Base-by-base conservation (phyloP, 495 filamentous ascomycete species). In the Hyaloscypha variabilis region DNA sequence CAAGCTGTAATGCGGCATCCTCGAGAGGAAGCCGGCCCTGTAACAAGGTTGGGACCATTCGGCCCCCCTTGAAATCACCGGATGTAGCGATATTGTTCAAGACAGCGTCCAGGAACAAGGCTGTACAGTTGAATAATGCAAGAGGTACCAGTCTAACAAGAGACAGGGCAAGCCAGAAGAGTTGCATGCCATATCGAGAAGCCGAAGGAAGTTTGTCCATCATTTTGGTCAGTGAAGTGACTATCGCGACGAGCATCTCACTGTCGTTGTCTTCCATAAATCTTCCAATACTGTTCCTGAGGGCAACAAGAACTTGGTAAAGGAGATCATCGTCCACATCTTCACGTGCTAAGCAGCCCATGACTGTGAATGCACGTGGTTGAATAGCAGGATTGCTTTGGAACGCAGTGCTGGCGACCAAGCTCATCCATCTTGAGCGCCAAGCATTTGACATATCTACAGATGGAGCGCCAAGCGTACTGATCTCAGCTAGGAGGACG, bases 361-460 rank as follows among this genome's bases (percentile, higher is more conserved):
- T 89, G 36, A 89, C 86, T 0, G 87, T 83, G 63, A 90, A 90
- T 28, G 87, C 87, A 24, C 85, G 77, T 21, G 87, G 85, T 69
- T 90, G 87, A 57, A 90, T 87, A 6, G 87, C 85, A 14, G 86
- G 87, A 67, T 90, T 90, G 67, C 85, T 89, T 73, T 90, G 87
- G 72, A 90, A 90, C 2, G 87, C 87, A 2, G 87, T 90, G 71
- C 85, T 88, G 23, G 87, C 86, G 42, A 90, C 86, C 21, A 90
- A 76, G 67, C 84, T 86, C 87, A 89, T 90, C 87, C 87, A 90
- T 49, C 87, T 78, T 26, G 87, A 86, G n/a, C 87, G 82, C 87
- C 87, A 90, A 34, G 83, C 81, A 68, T 90, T 90, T 26, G 87
- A 84, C 71, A 87, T 75, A 67, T 88, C 85, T 19, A 85, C 77